Percentiles rank a stretch among this genome's conserved stretches.
These are phyloP conservation scores for Trebouxia sp. DNA, from an alignment of 139 green algal genomes.

Conservation along the genomic window DNA sequence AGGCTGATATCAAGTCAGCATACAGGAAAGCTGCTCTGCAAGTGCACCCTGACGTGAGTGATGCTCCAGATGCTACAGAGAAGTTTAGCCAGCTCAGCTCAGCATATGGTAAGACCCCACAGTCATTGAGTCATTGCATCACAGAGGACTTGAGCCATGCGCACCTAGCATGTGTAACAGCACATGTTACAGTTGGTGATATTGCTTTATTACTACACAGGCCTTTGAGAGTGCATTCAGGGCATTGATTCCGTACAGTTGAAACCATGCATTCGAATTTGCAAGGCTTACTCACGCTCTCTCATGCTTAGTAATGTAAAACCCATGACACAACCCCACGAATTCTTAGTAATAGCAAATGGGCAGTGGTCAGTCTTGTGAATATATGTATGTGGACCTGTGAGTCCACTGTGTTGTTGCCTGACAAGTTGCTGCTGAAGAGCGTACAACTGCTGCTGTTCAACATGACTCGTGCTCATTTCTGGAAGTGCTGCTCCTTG, in stretches of 20 bases:
- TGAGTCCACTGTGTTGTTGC: background rate
- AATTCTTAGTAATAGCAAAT: no score
- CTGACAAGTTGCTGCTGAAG: background rate
- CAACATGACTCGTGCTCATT: background rate
- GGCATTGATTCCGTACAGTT: no score
- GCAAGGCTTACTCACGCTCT: no score
- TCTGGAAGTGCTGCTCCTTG: background rate
- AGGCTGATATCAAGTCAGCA: constrained; percentile 77
- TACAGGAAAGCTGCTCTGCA: constrained; percentile 78
- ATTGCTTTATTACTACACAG: no score
- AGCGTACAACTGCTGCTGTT: background rate
- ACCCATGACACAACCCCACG: no score
- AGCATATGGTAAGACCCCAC: constrained; percentile 45
- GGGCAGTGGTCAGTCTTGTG: no score
- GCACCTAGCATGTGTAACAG: background rate
- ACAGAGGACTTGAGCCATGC: background rate
- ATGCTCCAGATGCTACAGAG: constrained; percentile 36
- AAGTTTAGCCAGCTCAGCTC: constrained; percentile 45
- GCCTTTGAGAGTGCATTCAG: no score
- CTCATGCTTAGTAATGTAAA: no score
- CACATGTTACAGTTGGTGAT: background rate
- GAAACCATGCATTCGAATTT: no score
- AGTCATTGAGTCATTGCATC: background rate
- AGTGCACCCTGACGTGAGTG: constrained; percentile 83
- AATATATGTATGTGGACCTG: background rate